phyloP scores from a whole-genome alignment of 2,329 filamentous ascomycete species.

The Geosmithia flava region DNA sequence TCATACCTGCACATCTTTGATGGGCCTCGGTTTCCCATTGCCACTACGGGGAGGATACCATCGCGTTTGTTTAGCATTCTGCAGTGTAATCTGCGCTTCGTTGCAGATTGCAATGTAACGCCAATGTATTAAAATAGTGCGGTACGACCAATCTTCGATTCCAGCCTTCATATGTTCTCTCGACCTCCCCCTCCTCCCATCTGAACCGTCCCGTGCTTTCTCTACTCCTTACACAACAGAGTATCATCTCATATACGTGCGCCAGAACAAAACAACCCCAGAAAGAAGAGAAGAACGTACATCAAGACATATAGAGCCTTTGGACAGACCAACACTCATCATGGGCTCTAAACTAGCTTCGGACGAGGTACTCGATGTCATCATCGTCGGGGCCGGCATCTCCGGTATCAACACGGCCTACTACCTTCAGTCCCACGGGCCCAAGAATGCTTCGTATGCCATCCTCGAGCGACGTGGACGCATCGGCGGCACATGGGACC shows the following conservation, averaged over 20 bases:
- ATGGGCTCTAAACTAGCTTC: background rate
- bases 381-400: slow-evolving; percentile 62
- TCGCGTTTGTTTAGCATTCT: too few relatives aligned
- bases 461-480: slow-evolving; percentile 55
- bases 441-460: slow-evolving; percentile 34
- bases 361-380: slow-evolving; percentile 27
- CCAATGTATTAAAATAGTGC: too few relatives aligned
- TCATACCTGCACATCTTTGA: too few relatives aligned
- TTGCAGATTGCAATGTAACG: background rate
- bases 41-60: background rate
- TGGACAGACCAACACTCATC: background rate
- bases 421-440: slow-evolving; percentile 48
- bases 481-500: slow-evolving; percentile 67
- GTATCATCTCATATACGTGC: too few relatives aligned
- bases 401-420: slow-evolving; percentile 67
- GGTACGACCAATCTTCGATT: too few relatives aligned
- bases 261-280: background rate
- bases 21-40: background rate
- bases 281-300: background rate
- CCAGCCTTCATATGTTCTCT: too few relatives aligned
- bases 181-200: too few relatives aligned
- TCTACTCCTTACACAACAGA: too few relatives aligned
- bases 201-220: too few relatives aligned
- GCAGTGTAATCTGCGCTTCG: too few relatives aligned
- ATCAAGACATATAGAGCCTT: background rate